phyloP scores from a whole-genome alignment of 257 asterid species.

The Scutellaria galericulata region DNA sequence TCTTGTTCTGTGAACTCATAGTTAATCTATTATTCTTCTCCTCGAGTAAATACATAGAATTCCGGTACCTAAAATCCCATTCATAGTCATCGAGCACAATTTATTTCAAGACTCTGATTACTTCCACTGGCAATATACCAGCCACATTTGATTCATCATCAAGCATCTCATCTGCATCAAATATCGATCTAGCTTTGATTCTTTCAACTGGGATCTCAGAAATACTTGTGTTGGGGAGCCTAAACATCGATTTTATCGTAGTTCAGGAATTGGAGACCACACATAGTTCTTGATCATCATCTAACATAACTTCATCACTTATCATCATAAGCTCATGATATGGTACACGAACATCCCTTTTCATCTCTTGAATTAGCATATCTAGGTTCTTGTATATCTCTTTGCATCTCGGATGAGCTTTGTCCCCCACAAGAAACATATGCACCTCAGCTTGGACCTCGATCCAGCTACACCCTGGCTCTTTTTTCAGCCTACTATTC shows the following conservation, averaged over 20 bases:
- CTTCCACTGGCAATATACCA: too few relatives aligned
- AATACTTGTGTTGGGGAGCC: background rate
- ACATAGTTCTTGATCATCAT: constrained; percentile 31
- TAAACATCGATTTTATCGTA: background rate
- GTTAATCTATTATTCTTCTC: too few relatives aligned
- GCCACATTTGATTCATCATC: too few relatives aligned
- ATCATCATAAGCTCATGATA: constrained; percentile 29
- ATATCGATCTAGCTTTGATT: background rate
- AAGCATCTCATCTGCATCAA: background rate
- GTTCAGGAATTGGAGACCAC: constrained; percentile 29
- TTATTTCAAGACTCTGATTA: too few relatives aligned
- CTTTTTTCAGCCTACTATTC: constrained; percentile 63
- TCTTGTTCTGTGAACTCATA: too few relatives aligned
- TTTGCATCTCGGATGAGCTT: constrained; percentile 76
- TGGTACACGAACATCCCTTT: constrained; percentile 33
- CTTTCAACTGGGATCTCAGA: background rate
- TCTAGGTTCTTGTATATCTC: constrained; percentile 62
- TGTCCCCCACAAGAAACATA: constrained; percentile 84
- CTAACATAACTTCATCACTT: constrained; percentile 27
- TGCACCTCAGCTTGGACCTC: constrained; percentile 83
- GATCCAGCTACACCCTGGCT: constrained; percentile 95
- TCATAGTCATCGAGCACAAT: too few relatives aligned
- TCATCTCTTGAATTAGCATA: constrained; percentile 66
- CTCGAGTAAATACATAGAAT: too few relatives aligned
- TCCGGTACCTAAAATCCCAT: too few relatives aligned